These are phyloP conservation scores for Allodekkera sacchari DNA, from an alignment of 805 yeast species.

Conservation along the genomic window DNA sequence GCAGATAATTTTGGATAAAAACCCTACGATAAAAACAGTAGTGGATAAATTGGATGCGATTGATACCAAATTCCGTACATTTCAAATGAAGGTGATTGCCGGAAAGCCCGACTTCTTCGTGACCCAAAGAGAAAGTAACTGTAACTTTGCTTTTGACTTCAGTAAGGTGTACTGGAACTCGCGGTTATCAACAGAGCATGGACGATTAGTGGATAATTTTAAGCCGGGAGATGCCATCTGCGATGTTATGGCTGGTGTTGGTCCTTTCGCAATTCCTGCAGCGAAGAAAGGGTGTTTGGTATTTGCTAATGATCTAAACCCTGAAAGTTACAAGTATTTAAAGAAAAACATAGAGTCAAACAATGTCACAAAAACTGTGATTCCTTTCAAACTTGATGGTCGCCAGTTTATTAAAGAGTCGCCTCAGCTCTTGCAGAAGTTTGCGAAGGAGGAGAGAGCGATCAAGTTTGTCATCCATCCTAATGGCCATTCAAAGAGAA, in stretches of 20 bases:
- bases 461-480: constrained; percentile 32
- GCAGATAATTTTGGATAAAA: constrained; percentile 82
- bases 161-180: constrained; percentile 97
- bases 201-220: constrained; percentile 51
- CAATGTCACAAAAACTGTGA: constrained; percentile 51
- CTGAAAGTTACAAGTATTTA: constrained; percentile 71
- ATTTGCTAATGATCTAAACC: constrained; percentile 90
- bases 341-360: constrained; percentile 55
- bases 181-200: constrained; percentile 89
- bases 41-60: constrained; percentile 87
- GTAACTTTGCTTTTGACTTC: constrained; percentile 81
- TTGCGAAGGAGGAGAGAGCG: constrained; percentile 26
- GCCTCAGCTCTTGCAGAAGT: constrained; percentile 41
- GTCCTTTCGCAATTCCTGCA: constrained; percentile 96
- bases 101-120: constrained; percentile 73
- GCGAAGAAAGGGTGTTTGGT: constrained; percentile 76
- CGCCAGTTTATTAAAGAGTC: constrained; percentile 66
- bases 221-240: constrained; percentile 72
- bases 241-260: constrained; percentile 98
- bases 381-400: constrained; percentile 71
- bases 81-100: constrained; percentile 88
- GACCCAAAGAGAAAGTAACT: constrained; percentile 80
- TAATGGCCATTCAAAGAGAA: constrained; percentile 16
- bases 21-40: constrained; percentile 72
- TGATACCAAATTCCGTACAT: constrained; percentile 83